Conservation (phyloP, 345 rosid genomes). For the Salix koriyanagi region DNA sequence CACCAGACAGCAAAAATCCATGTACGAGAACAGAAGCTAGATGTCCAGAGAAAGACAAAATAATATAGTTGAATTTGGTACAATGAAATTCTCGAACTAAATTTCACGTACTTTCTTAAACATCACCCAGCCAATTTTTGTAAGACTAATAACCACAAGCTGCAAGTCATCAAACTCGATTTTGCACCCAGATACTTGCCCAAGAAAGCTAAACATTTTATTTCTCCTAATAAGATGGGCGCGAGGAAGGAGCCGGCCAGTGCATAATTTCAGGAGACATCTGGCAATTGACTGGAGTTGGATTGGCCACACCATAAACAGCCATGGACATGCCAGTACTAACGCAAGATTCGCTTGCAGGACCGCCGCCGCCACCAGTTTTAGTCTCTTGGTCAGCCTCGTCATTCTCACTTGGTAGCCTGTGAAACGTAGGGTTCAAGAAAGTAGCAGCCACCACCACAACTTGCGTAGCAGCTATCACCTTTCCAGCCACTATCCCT, state of each 20-base stretch:
- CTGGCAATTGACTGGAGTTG: constrained; percentile 24
- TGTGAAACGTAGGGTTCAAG: constrained; percentile 24
- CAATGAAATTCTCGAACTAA: neutral
- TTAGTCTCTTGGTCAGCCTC: constrained; percentile 20
- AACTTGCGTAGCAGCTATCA: constrained; percentile 40
- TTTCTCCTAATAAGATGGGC: neutral
- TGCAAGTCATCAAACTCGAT: neutral
- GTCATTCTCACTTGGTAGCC: constrained; percentile 22
- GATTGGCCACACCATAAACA: constrained; percentile 18
- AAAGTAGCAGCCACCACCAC: constrained; percentile 39
- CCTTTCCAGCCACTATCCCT: constrained; percentile 45
- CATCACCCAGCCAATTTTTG: neutral
- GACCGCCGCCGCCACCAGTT: neutral
- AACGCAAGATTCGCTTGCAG: constrained; percentile 11
- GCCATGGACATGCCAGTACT: constrained; percentile 16
- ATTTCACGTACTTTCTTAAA: neutral
- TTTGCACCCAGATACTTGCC: neutral
- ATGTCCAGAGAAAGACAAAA: neutral
- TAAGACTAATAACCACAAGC: neutral
- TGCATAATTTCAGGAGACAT: constrained; percentile 28
- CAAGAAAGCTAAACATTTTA: neutral
- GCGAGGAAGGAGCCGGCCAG: constrained; percentile 24
- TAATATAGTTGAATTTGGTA: neutral
- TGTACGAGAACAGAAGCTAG: neutral
- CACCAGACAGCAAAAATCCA: neutral